Conservation (phyloP, 2,329 filamentous ascomycete species). For the Colletotrichum sp. region DNA sequence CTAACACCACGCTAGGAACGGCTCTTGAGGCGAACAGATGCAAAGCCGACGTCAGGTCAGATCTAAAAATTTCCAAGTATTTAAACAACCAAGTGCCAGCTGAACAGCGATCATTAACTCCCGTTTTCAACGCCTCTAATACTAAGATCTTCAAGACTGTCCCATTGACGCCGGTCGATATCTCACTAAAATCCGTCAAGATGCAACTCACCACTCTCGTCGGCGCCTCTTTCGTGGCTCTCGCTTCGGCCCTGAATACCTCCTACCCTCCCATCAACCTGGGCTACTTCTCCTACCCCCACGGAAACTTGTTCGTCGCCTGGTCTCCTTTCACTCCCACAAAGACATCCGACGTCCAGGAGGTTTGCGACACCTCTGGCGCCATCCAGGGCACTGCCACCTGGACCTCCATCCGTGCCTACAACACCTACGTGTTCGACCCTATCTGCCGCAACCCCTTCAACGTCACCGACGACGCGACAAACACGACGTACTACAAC, state of each 20-base stretch:
- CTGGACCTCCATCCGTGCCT: neutral
- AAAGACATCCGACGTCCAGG: neutral
- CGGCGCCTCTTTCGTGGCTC: neutral
- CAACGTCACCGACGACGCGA: neutral
- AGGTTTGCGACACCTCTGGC: neutral
- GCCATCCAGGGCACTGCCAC: neutral
- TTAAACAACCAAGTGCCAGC: neutral
- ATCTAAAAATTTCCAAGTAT: neutral
- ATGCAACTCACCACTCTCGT: neutral
- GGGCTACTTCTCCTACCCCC: neutral
- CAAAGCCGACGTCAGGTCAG: neutral
- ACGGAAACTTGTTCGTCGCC: neutral
- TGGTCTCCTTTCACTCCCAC: conserved; percentile 15
- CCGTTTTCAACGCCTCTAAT: neutral
- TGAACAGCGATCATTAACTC: neutral
- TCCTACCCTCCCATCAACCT: conserved; percentile 11
- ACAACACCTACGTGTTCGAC: neutral
- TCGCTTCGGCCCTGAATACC: neutral
- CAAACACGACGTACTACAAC: neutral
- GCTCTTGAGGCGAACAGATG: neutral
- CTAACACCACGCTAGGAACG: neutral
- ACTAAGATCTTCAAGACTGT: neutral
- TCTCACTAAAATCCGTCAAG: neutral
- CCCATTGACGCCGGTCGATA: neutral
- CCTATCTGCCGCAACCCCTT: conserved; percentile 18